Base-by-base conservation (phyloP, 257 asterid genomes). In the Ilex aquifolium region DNA sequence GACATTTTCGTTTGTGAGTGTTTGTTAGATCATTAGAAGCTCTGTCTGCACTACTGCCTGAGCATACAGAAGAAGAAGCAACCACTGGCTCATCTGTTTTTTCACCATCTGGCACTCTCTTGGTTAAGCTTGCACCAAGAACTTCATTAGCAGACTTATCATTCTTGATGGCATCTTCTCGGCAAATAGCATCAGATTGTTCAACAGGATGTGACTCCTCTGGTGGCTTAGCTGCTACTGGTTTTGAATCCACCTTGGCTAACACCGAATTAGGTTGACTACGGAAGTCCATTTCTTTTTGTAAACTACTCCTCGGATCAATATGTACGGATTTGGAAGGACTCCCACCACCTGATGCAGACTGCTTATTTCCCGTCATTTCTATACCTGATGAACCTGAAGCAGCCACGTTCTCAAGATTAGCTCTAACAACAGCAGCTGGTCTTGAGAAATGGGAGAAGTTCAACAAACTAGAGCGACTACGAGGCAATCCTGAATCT, bases 391-490 rank as follows among this genome's bases (percentile, higher is more conserved):
- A 63, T 56, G 79, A 74, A 73, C 70, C 69, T 11, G 83, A 65
- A 67, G 84, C 64, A 56, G 78, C 72, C 61, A 70, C 56, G 59
- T 62, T 79, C 30, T 75, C 77, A 65, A 60, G 56, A 60, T 75
- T 76, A 27, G 80, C 70, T 72, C 79, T 87, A 57, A 61, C 76
- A 66, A 76, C 66, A 59, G 74, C 72, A 60, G 77, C 80, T 11
- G 95, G 81, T 74, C 87, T 87, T 1, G 95, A 80, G 64, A 93
- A 88, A 77, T 81, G 83, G 31, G 92, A 77, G 70, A 93, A 93
- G 76, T 90, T 93, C 59, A 84, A 64, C 69, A 78, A 55, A 71
- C 32, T 69, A 21, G 88, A 74, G 72, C 56, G 65, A 69, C 54
- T 73, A 29, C 65, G 64, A 36, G 85, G 63, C 60, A 61, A 55